Evolutionary conservation across 441 rosid genomes (phyloP).

Genomic region (Dalechampia spathulata): DNA sequence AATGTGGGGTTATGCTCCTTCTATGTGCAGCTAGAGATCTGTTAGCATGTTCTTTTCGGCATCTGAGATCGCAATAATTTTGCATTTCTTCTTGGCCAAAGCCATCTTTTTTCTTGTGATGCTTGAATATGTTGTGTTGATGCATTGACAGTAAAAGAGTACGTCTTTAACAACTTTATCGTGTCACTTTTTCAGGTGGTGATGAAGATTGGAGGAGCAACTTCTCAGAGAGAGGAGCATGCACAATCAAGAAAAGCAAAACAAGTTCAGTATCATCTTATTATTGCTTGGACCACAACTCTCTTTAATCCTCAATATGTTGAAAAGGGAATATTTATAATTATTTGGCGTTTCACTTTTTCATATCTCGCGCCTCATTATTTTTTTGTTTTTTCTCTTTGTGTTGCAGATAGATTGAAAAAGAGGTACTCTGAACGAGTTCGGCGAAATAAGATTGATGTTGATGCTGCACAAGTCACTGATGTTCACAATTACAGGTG

Average conservation of each 20-base stretch:
- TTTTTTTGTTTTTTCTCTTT: conserved; percentile 3
- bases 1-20: conserved; percentile 13
- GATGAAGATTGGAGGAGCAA: conserved; percentile 64
- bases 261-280: conserved; percentile 50
- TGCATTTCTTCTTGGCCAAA: conserved; percentile 8
- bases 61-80: conserved; percentile 16
- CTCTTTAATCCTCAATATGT: conserved; percentile 8
- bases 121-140: conserved; percentile 32
- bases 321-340: conserved; percentile 9
- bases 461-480: conserved; percentile 52
- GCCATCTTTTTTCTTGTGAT: conserved; percentile 21
- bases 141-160: too few species aligned
- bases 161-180: conserved; percentile 41
- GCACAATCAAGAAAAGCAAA: conserved; percentile 73
- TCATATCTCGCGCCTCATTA: conserved; percentile 5
- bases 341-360: conserved; percentile 8
- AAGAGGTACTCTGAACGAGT: conserved; percentile 47
- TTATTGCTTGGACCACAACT: conserved; percentile 45
- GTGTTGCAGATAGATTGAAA: conserved; percentile 44
- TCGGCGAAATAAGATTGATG: conserved; percentile 53
- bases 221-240: conserved; percentile 73
- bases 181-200: conserved; percentile 45
- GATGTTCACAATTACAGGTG: conserved; percentile 63
- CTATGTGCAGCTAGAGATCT: conserved; percentile 36
- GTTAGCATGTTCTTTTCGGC: conserved; percentile 34